Percentiles rank a stretch among this genome's conserved stretches.
phyloP scores from a whole-genome alignment of 202 grass and related monocot species.

The Carex arenaria region DNA sequence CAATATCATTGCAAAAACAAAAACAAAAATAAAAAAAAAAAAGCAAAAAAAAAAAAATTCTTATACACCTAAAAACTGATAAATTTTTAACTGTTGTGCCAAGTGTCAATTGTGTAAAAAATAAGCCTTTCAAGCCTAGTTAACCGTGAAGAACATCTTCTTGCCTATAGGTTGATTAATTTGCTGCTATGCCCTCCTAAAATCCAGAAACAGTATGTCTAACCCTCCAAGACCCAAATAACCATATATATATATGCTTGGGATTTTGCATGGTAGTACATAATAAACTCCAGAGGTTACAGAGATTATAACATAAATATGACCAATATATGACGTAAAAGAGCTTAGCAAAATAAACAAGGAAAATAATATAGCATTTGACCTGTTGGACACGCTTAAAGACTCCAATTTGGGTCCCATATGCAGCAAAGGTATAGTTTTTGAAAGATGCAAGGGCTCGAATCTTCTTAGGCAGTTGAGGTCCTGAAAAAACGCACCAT shows the following conservation, averaged over 20 bases:
- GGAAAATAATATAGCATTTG: not conserved
- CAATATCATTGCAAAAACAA: constrained; percentile 20
- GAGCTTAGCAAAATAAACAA: not conserved
- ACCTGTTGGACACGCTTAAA: constrained; percentile 85
- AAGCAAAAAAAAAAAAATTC: constrained; percentile 12
- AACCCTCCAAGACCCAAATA: not conserved
- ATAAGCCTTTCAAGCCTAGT: not conserved
- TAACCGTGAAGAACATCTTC: not conserved
- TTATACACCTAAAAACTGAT: not conserved
- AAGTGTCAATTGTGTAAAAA: not conserved
- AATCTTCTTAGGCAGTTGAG: constrained; percentile 96
- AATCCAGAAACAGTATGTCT: not conserved
- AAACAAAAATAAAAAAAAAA: constrained; percentile 8
- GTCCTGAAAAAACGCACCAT: constrained; percentile 38
- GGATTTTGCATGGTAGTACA: not conserved
- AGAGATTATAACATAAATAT: not conserved
- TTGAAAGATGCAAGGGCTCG: constrained; percentile 77
- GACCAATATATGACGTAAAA: not conserved
- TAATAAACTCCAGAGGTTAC: not conserved
- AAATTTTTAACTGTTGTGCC: not conserved
- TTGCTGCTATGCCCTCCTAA: not conserved
- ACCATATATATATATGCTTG: not conserved
- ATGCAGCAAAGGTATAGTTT: constrained; percentile 80
- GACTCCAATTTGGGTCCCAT: constrained; percentile 75
- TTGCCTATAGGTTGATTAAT: not conserved